Percentiles rank a stretch among this genome's conserved stretches.
Conservation (phyloP, 2,329 filamentous ascomycete species). For the Cryphonectria japonica region DNA sequence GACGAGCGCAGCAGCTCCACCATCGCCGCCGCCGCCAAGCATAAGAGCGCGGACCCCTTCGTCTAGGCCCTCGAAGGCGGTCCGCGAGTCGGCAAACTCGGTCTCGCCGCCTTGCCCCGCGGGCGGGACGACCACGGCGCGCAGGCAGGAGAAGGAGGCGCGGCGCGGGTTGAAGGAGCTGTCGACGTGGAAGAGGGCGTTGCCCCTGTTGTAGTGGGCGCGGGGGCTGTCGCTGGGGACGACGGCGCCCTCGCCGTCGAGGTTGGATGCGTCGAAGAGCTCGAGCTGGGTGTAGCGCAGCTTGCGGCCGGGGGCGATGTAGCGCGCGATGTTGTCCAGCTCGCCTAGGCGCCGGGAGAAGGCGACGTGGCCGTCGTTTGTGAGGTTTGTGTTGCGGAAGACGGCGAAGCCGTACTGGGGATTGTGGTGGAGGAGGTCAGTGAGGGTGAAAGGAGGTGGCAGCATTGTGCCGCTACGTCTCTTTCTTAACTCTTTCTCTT, state of each 20-base stretch:
- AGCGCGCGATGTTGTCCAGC: conserved; percentile 58
- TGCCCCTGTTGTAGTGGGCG: conserved; percentile 48
- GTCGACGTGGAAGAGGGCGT: conserved; percentile 58
- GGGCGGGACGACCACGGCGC: conserved; percentile 54
- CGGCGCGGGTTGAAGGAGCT: conserved; percentile 59
- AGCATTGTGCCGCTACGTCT: not conserved
- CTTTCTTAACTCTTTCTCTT: not conserved
- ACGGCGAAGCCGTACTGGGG: conserved; percentile 48
- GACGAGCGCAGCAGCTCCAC: conserved; percentile 42
- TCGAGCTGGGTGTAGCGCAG: conserved; percentile 52
- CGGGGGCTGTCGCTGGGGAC: conserved; percentile 46
- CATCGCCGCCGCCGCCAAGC: conserved; percentile 29
- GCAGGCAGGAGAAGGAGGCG: conserved; percentile 55
- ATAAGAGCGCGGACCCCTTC: conserved; percentile 37
- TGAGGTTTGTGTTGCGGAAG: conserved; percentile 53
- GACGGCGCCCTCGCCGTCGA: conserved; percentile 51
- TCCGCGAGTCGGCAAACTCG: conserved; percentile 56
- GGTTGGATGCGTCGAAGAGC: conserved; percentile 62
- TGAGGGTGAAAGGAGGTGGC: not conserved
- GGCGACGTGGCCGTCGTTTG: conserved; percentile 54
- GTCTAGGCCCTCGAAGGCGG: conserved; percentile 53
- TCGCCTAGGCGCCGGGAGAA: conserved; percentile 57
- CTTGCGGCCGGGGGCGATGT: conserved; percentile 49
- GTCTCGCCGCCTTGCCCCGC: conserved; percentile 52
- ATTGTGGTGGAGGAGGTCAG: not conserved